Conservation (phyloP, 148 eudicot genomes). For the Oxyria digyna region DNA sequence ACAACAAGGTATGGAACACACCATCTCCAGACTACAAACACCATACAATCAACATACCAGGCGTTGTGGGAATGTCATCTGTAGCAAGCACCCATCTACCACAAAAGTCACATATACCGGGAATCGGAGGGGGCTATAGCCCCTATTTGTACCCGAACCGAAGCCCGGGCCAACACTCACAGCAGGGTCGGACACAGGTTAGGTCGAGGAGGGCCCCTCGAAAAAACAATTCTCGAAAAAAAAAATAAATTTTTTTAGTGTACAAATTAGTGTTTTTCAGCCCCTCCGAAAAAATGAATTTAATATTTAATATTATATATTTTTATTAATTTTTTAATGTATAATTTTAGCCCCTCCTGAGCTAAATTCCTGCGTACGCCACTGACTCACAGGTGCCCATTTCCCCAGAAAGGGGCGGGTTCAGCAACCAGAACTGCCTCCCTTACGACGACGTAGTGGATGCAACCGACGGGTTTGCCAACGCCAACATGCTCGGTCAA, state of each 20-base stretch:
- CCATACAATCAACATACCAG: background rate
- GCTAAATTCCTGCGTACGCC: too few relatives aligned
- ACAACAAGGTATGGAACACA: background rate
- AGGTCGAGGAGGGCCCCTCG: too few relatives aligned
- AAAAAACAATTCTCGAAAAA: too few relatives aligned
- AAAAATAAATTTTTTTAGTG: too few relatives aligned
- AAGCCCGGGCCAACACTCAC: conserved; percentile 9
- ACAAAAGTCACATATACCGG: background rate
- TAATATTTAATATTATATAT: too few relatives aligned
- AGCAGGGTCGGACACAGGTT: too few relatives aligned
- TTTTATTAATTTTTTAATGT: too few relatives aligned
- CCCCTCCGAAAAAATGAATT: too few relatives aligned
- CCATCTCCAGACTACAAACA: background rate
- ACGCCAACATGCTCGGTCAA: conserved; percentile 55
- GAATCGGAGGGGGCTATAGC: background rate
- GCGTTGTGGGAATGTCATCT: background rate
- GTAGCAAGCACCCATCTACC: background rate
- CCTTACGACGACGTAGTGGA: conserved; percentile 46
- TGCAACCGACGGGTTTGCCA: conserved; percentile 55
- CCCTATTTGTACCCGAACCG: background rate
- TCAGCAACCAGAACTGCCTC: conserved; percentile 30
- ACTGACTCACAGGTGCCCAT: conserved; percentile 12
- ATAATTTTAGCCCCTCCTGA: too few relatives aligned
- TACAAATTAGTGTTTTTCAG: too few relatives aligned
- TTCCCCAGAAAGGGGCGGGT: conserved; percentile 10